These are phyloP conservation scores for Scorias spongiosa DNA, from an alignment of 2,329 filamentous ascomycete genomes.

Conservation along the genomic window DNA sequence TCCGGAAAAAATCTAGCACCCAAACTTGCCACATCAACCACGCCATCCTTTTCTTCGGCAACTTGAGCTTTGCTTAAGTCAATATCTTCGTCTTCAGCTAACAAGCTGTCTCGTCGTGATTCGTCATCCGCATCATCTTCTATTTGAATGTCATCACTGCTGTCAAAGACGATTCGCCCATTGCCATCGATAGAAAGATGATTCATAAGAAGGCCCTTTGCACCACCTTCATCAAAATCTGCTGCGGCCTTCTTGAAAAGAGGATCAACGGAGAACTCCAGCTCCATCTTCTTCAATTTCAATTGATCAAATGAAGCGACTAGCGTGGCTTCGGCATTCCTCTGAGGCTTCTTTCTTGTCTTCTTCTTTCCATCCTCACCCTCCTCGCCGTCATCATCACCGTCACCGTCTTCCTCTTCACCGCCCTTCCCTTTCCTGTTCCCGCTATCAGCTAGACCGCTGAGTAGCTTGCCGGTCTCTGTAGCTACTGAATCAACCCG, in stretches of 20 bases:
- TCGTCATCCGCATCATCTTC: constrained; percentile 25
- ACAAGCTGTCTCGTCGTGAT: constrained; percentile 21
- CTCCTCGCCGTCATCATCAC: constrained; percentile 41
- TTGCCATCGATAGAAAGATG: constrained; percentile 89
- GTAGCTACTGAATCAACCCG: constrained; percentile 96
- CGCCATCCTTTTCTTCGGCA: constrained; percentile 39
- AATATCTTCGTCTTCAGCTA: constrained; percentile 27
- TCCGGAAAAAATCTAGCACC: constrained; percentile 77
- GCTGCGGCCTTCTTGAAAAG: constrained; percentile 98
- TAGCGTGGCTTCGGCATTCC: constrained; percentile 84
- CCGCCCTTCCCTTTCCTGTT: constrained; percentile 36
- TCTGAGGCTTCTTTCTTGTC: constrained; percentile 55
- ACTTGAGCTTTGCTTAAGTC: not conserved
- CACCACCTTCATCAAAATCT: constrained; percentile 95
- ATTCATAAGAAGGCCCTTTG: constrained; percentile 86
- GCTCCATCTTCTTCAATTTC: constrained; percentile 91
- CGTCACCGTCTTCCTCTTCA: constrained; percentile 37
- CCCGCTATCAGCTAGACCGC: constrained; percentile 77
- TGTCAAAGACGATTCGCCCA: constrained; percentile 94
- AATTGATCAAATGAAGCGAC: constrained; percentile 76
- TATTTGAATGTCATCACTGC: constrained; percentile 67
- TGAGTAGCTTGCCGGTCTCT: constrained; percentile 87
- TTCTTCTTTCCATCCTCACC: constrained; percentile 38
- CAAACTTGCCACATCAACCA: constrained; percentile 65
- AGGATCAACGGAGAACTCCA: constrained; percentile 92